These are phyloP conservation scores for Eudorina sp. DNA, from an alignment of 139 green algal species.

Conservation along the genomic window DNA sequence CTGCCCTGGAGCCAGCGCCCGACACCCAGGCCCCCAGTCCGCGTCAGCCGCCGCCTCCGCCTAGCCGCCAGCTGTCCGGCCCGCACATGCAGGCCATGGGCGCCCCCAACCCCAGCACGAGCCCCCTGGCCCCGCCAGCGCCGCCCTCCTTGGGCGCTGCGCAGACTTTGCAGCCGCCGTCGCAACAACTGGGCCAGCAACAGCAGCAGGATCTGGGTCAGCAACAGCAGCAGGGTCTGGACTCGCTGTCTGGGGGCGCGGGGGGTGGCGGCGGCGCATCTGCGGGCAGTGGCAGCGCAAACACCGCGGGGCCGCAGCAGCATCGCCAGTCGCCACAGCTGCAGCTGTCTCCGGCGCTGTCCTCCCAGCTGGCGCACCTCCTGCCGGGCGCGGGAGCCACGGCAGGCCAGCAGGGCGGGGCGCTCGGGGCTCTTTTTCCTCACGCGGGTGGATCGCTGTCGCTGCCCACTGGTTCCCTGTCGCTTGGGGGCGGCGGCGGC, in stretches of 20 bases:
- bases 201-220: constrained; percentile 44
- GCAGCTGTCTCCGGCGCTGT: neutral
- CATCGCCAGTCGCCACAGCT: neutral
- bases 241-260: neutral
- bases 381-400: neutral
- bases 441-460: neutral
- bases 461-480: neutral
- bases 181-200: constrained; percentile 15
- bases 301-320: neutral
- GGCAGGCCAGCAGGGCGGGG: neutral
- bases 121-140: neutral
- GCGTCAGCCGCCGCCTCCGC: neutral
- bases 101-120: neutral
- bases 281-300: too few species aligned
- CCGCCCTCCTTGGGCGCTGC: neutral
- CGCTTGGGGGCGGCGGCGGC: neutral
- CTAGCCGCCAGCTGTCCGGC: neutral
- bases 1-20: neutral
- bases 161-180: too few species aligned
- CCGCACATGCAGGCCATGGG: neutral
- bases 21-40: constrained; percentile 3
- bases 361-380: neutral
- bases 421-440: neutral
- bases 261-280: too few species aligned
- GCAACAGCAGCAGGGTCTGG: constrained; percentile 43